phyloP scores from a whole-genome alignment of 2,329 filamentous ascomycete genomes.

The Ascochyta koolunga region DNA sequence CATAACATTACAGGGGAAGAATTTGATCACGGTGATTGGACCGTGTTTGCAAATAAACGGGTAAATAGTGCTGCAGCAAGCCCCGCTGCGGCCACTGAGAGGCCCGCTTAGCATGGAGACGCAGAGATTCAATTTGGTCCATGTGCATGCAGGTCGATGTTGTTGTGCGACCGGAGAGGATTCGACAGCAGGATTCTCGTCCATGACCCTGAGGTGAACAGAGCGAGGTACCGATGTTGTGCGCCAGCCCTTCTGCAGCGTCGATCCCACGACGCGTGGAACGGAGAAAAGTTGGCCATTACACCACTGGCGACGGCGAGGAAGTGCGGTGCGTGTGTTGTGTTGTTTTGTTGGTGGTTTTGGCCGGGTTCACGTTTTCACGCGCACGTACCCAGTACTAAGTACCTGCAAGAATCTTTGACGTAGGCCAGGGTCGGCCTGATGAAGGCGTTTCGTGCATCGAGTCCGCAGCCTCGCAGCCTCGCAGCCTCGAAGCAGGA shows the following conservation, averaged over 20 bases:
- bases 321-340: constrained; percentile 8
- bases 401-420: constrained; percentile 18
- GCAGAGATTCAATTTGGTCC: constrained; percentile 30
- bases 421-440: constrained; percentile 23
- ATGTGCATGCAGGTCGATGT: constrained; percentile 26
- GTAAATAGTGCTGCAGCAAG: constrained; percentile 40
- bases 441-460: constrained; percentile 21
- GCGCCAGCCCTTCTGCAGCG: constrained; percentile 6
- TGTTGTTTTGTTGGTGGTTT: constrained; percentile 23
- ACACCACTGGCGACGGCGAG: too few species aligned
- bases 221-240: constrained; percentile 13
- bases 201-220: constrained; percentile 7
- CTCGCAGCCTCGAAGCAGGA: constrained; percentile 11
- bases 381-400: constrained; percentile 25
- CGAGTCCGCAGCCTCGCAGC: constrained; percentile 14
- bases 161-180: constrained; percentile 28
- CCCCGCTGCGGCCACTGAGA: constrained; percentile 20
- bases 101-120: constrained; percentile 16
- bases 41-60: constrained; percentile 35
- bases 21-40: constrained; percentile 32
- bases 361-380: constrained; percentile 24
- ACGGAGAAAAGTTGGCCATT: background rate
- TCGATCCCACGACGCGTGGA: constrained; percentile 8
- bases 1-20: constrained; percentile 39
- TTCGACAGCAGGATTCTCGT: constrained; percentile 19